Evolutionary conservation across 257 asterid genomes (phyloP).

Genomic region (Handroanthus guayacan): DNA sequence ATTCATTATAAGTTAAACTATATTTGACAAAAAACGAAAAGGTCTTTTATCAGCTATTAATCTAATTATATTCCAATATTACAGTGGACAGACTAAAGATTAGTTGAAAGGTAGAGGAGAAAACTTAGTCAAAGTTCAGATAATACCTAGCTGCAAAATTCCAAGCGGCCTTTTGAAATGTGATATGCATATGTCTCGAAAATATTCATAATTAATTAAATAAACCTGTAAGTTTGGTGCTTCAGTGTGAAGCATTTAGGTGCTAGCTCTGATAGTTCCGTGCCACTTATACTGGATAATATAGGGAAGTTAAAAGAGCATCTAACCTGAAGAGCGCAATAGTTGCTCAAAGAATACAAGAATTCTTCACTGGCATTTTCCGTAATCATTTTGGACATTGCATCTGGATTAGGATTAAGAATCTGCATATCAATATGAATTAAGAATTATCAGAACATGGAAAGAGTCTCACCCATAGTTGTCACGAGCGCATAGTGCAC

Average conservation of each 20-base stretch:
- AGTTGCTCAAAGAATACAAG: slow-evolving; percentile 83
- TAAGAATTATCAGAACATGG: slow-evolving; percentile 20
- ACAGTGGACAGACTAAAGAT: neutral
- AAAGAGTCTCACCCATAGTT: slow-evolving; percentile 16
- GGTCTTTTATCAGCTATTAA: neutral
- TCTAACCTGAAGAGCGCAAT: slow-evolving; percentile 94
- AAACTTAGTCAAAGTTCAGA: slow-evolving; percentile 20
- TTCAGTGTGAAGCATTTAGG: slow-evolving; percentile 30
- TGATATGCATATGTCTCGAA: slow-evolving; percentile 23
- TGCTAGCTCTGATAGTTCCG: slow-evolving; percentile 15
- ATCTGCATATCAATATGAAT: slow-evolving; percentile 59
- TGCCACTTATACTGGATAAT: slow-evolving; percentile 24
- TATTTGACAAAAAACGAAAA: neutral
- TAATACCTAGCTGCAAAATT: slow-evolving; percentile 5
- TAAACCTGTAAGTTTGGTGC: slow-evolving; percentile 23
- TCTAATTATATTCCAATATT: neutral
- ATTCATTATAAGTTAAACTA: neutral
- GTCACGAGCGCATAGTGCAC: no score
- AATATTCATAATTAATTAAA: neutral
- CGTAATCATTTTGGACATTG: slow-evolving; percentile 95
- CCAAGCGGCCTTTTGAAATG: neutral
- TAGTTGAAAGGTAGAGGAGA: neutral
- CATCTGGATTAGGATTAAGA: slow-evolving; percentile 98
- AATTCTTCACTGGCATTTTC: slow-evolving; percentile 99
- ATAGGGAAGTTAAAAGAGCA: slow-evolving; percentile 31